phyloP scores from a whole-genome alignment of 345 rosid species.

The Jatropha curcas region DNA sequence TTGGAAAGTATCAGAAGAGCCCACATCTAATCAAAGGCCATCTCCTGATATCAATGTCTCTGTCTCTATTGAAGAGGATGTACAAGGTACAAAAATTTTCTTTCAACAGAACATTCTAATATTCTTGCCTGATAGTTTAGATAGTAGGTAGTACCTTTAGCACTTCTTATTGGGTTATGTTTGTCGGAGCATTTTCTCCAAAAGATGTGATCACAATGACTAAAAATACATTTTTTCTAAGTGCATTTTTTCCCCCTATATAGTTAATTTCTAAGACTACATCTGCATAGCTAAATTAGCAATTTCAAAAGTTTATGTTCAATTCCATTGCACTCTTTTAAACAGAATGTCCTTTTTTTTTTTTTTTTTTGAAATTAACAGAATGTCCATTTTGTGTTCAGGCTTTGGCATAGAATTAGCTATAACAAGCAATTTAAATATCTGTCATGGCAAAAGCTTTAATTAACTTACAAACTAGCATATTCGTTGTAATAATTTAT shows the following conservation, averaged over 20 bases:
- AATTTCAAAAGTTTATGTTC: no score
- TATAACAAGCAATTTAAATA: not conserved
- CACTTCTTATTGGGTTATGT: not conserved
- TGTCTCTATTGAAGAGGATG: conserved; percentile 38
- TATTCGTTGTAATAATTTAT: no score
- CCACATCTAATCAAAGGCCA: conserved; percentile 32
- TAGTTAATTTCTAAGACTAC: no score
- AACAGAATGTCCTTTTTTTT: no score
- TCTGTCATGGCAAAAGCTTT: no score
- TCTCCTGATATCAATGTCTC: conserved; percentile 57
- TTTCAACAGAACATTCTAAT: conserved; percentile 1
- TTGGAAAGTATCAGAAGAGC: conserved; percentile 39
- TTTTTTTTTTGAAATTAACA: no score
- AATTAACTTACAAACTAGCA: no score
- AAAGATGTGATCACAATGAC: not conserved
- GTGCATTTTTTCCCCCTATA: not conserved
- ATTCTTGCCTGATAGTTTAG: conserved; percentile 2
- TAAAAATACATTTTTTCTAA: not conserved
- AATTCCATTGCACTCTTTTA: no score
- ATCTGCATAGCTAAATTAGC: no score
- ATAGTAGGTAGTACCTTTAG: conserved; percentile 8
- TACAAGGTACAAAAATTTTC: conserved; percentile 8
- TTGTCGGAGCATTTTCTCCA: not conserved
- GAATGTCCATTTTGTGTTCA: no score
- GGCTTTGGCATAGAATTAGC: not conserved